phyloP scores from a whole-genome alignment of 2,329 filamentous ascomycete species.

The Boeremia exigua region DNA sequence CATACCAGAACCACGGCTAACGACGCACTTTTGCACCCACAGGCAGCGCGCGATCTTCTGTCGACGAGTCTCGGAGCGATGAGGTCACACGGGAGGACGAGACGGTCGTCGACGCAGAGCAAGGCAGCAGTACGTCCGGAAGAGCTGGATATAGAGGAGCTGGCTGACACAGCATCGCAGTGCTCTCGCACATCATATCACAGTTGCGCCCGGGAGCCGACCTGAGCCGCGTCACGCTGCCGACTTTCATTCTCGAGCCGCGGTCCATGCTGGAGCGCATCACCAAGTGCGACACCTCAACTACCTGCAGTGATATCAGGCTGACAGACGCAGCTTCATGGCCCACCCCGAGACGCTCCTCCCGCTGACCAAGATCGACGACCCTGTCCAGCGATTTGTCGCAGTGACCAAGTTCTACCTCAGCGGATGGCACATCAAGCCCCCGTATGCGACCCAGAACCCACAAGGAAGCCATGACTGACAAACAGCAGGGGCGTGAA shows the following conservation, averaged over 20 bases:
- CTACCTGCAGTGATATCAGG: not conserved
- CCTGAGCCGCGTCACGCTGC: constrained; percentile 89
- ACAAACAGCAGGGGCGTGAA: constrained; percentile 78
- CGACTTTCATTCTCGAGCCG: constrained; percentile 97
- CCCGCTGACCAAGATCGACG: constrained; percentile 83
- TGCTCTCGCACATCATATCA: constrained; percentile 95
- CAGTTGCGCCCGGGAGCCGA: constrained; percentile 95
- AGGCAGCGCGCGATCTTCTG: constrained; percentile 52
- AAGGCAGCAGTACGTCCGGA: constrained; percentile 80
- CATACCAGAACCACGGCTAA: constrained; percentile 23
- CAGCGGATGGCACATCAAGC: constrained; percentile 98
- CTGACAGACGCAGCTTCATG: constrained; percentile 78
- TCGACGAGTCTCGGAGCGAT: constrained; percentile 44
- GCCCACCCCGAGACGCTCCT: constrained; percentile 96
- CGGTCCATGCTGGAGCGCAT: constrained; percentile 98
- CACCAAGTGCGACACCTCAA: constrained; percentile 75
- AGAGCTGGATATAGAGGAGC: not conserved
- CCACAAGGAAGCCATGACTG: constrained; percentile 26
- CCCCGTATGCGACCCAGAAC: constrained; percentile 69
- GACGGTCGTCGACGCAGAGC: constrained; percentile 83
- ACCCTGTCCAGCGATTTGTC: constrained; percentile 87
- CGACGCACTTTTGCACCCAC: constrained; percentile 3
- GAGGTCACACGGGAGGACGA: constrained; percentile 66
- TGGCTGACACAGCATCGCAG: constrained; percentile 56
- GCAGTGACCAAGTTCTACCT: constrained; percentile 98